These are phyloP conservation scores for Aspergillus sp. DNA, from an alignment of 2,329 filamentous ascomycete species.

Conservation along the genomic window DNA sequence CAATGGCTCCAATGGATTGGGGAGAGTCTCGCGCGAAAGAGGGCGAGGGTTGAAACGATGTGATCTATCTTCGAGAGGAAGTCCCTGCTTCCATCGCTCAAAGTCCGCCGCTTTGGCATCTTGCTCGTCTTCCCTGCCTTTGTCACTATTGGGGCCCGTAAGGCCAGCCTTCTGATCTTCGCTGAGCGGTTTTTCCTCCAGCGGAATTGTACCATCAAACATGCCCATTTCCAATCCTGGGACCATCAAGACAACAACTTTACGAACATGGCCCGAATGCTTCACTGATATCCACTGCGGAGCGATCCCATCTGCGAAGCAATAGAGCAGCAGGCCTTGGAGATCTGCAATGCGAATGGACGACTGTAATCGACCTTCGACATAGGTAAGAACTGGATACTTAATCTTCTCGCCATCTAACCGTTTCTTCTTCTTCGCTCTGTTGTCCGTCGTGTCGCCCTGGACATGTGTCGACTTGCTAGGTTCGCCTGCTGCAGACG, in stretches of 20 bases:
- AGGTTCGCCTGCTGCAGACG: constrained; percentile 7
- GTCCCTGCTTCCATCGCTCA: constrained; percentile 35
- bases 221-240: constrained; percentile 87
- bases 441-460: constrained; percentile 9
- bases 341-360: constrained; percentile 56
- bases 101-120: constrained; percentile 26
- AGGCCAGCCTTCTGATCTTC: constrained; percentile 1
- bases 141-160: constrained; percentile 1
- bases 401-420: constrained; percentile 41
- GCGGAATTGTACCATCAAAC: constrained; percentile 61
- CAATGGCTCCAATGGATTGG: constrained; percentile 59
- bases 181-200: constrained; percentile 26
- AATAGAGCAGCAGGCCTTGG: constrained; percentile 55
- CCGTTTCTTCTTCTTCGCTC: constrained; percentile 25
- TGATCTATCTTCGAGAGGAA: constrained; percentile 28
- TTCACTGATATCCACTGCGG: constrained; percentile 61
- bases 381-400: constrained; percentile 51
- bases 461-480: constrained; percentile 5
- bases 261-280: constrained; percentile 54
- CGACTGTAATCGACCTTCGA: constrained; percentile 50
- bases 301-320: constrained; percentile 56
- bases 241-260: constrained; percentile 86
- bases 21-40: constrained; percentile 26
- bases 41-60: constrained; percentile 28
- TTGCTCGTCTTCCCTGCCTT: constrained; percentile 10